Percentiles rank a stretch among this genome's conserved stretches.
Evolutionary conservation across 495 filamentous ascomycete genomes (phyloP).

Genomic region (Aspergillus mulundensis): DNA sequence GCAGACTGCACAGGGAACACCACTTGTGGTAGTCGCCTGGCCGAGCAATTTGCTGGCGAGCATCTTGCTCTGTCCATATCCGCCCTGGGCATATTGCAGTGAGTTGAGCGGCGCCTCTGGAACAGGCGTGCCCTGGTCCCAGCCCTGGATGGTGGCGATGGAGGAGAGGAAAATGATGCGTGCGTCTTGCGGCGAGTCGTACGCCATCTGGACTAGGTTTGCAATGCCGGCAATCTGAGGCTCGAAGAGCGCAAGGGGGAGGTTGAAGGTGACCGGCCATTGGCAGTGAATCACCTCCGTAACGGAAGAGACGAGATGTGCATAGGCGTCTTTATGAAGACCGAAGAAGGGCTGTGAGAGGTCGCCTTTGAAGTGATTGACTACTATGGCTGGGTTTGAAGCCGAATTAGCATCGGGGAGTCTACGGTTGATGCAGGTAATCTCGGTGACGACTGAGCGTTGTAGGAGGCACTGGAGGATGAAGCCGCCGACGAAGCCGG

Average conservation of each 20-base stretch:
- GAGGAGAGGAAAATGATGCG: slow-evolving; percentile 52
- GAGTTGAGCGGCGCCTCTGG: slow-evolving; percentile 31
- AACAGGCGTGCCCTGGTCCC: slow-evolving; percentile 27
- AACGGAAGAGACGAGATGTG: slow-evolving; percentile 31
- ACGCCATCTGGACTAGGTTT: slow-evolving; percentile 46
- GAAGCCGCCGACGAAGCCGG: slow-evolving; percentile 52
- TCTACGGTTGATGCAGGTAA: slow-evolving; percentile 50
- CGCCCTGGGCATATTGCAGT: slow-evolving; percentile 30
- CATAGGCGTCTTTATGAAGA: slow-evolving; percentile 30
- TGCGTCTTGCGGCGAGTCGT: slow-evolving; percentile 31
- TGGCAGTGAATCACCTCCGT: slow-evolving; percentile 55
- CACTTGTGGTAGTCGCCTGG: slow-evolving; percentile 27
- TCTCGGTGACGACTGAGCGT: slow-evolving; percentile 27
- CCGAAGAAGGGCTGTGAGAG: slow-evolving; percentile 43
- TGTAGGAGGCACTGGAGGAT: slow-evolving; percentile 41
- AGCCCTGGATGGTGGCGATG: slow-evolving; percentile 39
- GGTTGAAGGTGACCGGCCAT: slow-evolving; percentile 60
- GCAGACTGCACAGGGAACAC: slow-evolving; percentile 39
- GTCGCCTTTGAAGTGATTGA: slow-evolving; percentile 35
- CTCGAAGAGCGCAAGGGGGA: slow-evolving; percentile 47
- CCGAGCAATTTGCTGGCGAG: slow-evolving; percentile 48
- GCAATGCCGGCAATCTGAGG: slow-evolving; percentile 48
- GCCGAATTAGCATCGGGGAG: neutral
- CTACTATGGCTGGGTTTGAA: neutral
- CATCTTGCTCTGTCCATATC: slow-evolving; percentile 53